Evolutionary conservation across 495 filamentous ascomycete genomes (phyloP).

Genomic region (Penicillium cosmopolitanum): DNA sequence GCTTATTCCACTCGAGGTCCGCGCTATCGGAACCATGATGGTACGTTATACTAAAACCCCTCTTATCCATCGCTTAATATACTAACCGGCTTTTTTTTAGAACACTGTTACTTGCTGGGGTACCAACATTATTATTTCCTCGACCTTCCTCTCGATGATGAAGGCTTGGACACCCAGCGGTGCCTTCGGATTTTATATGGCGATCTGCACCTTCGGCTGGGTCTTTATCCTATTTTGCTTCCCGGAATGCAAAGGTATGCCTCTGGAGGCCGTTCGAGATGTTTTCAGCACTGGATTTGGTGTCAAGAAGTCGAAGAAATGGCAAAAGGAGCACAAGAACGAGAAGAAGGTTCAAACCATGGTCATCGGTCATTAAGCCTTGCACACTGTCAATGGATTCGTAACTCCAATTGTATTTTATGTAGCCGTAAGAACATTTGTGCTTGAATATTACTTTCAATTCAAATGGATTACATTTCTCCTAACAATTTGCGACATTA

Average conservation of each 20-base stretch:
- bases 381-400: neutral
- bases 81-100: neutral
- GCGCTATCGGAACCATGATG: conserved; percentile 55
- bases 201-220: conserved; percentile 52
- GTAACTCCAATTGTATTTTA: too few species aligned
- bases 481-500: neutral
- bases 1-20: conserved; percentile 54
- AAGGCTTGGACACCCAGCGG: conserved; percentile 50
- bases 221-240: conserved; percentile 48
- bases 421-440: neutral
- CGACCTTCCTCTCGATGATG: conserved; percentile 56
- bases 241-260: conserved; percentile 52
- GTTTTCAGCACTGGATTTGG: conserved; percentile 49
- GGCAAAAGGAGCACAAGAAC: conserved; percentile 38
- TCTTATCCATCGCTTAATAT: neutral
- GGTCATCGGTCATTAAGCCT: conserved; percentile 9
- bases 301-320: conserved; percentile 41
- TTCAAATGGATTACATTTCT: neutral
- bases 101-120: conserved; percentile 54
- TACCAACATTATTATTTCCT: conserved; percentile 54
- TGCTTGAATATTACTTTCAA: neutral
- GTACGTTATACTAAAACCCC: conserved; percentile 9
- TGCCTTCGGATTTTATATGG: conserved; percentile 54
- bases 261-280: conserved; percentile 50
- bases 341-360: conserved; percentile 16